Percentiles rank a stretch among this genome's conserved stretches.
Conservation (phyloP, 2,329 filamentous ascomycete species). For the Epichloe uncinata region DNA sequence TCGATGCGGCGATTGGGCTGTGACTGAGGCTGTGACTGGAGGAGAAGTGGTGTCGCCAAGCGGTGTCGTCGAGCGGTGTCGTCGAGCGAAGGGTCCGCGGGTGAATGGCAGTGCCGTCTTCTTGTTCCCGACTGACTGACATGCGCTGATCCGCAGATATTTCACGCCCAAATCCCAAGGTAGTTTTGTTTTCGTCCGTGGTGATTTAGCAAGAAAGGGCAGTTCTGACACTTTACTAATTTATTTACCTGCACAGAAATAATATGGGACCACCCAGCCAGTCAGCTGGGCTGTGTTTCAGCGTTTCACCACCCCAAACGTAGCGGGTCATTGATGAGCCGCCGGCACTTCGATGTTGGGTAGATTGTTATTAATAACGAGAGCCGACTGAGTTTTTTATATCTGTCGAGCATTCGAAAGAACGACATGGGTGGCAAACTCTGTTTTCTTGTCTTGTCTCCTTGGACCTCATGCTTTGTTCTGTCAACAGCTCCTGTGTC, state of each 20-base stretch:
- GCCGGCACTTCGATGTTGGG: neutral
- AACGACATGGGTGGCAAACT: too few species aligned
- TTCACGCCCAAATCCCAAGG: neutral
- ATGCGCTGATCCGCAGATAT: too few species aligned
- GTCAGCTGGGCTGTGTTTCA: slow-evolving; percentile 2
- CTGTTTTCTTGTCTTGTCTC: too few species aligned
- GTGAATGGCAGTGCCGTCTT: too few species aligned
- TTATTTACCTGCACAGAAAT: neutral
- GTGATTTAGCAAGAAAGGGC: neutral
- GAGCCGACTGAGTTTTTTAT: too few species aligned
- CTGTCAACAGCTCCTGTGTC: too few species aligned
- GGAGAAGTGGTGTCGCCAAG: neutral
- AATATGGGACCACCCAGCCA: neutral
- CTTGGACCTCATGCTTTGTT: too few species aligned
- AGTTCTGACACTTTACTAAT: neutral
- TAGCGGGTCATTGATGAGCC: neutral
- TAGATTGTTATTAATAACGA: too few species aligned
- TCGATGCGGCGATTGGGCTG: neutral
- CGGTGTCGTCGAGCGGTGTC: neutral
- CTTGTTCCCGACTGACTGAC: too few species aligned
- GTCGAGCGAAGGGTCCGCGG: neutral
- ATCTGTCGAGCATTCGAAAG: too few species aligned
- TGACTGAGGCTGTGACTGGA: neutral
- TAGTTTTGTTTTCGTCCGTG: neutral
- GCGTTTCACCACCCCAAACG: neutral